Evolutionary conservation across 192 early-diverging fungal genomes (phyloP).

Genomic region (Podila horticola): DNA sequence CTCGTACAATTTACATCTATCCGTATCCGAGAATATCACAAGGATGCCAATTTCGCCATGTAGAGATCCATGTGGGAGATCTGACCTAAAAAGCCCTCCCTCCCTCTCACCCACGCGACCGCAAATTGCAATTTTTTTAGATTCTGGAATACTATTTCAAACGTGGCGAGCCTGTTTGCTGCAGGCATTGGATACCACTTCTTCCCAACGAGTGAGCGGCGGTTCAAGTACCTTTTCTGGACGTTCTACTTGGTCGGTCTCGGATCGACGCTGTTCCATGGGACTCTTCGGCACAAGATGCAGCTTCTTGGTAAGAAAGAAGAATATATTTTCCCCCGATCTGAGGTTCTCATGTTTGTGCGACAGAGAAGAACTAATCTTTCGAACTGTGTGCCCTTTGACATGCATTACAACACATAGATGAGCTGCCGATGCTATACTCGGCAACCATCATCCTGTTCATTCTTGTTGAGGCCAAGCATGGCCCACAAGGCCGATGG

Average conservation of each 20-base stretch:
- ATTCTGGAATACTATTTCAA: slow-evolving; percentile 72
- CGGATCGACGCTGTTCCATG: slow-evolving; percentile 83
- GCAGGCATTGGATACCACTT: slow-evolving; percentile 65
- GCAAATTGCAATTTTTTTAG: not conserved
- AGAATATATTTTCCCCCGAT: not conserved
- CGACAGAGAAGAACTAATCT: slow-evolving; percentile 4
- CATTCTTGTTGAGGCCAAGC: slow-evolving; percentile 45
- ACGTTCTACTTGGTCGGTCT: slow-evolving; percentile 75
- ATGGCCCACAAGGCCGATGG: slow-evolving; percentile 58
- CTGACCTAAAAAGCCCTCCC: not conserved
- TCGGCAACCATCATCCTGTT: slow-evolving; percentile 48
- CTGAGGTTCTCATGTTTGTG: not conserved
- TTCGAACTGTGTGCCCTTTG: not conserved
- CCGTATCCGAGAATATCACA: no score
- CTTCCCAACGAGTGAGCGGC: slow-evolving; percentile 53
- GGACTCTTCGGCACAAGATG: slow-evolving; percentile 74
- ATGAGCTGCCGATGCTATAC: slow-evolving; percentile 54
- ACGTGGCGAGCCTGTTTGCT: slow-evolving; percentile 66
- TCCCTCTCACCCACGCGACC: not conserved
- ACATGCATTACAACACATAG: slow-evolving; percentile 1
- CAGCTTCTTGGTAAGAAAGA: slow-evolving; percentile 67
- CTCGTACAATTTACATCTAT: no score
- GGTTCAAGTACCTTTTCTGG: slow-evolving; percentile 63
- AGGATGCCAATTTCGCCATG: not conserved
- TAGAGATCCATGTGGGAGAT: not conserved